These are phyloP conservation scores for Yamadazyma kitorensis DNA, from an alignment of 805 yeast species.

Conservation along the genomic window DNA sequence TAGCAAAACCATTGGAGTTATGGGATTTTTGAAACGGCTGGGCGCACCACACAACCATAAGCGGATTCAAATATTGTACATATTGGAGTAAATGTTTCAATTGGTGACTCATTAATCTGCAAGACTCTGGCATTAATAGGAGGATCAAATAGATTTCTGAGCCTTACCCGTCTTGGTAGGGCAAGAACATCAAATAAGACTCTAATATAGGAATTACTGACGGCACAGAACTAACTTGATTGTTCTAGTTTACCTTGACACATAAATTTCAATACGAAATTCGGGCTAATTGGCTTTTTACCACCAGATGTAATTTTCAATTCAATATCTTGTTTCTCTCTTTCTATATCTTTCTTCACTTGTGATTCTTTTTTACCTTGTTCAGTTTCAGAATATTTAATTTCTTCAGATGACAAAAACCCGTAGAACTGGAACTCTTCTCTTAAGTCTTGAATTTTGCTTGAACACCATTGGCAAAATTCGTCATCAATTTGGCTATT, in stretches of 20 bases:
- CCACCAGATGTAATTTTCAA: constrained; percentile 25
- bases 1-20: no score
- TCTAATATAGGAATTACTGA: no score
- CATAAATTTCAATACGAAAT: constrained; percentile 39
- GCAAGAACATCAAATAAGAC: no score
- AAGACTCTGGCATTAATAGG: no score
- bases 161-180: no score
- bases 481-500: constrained; percentile 42
- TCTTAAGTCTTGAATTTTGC: constrained; percentile 49
- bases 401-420: constrained; percentile 51
- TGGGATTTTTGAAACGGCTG: no score
- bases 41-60: no score
- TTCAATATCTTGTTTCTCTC: constrained; percentile 24
- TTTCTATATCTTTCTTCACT: constrained; percentile 16
- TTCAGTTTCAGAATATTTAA: constrained; percentile 27
- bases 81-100: no score
- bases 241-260: constrained; percentile 29
- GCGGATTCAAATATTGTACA: no score
- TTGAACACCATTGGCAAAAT: constrained; percentile 66
- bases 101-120: no score
- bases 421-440: constrained; percentile 64
- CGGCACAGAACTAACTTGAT: neutral
- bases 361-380: constrained; percentile 29
- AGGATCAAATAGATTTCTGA: no score
- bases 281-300: constrained; percentile 27